Evolutionary conservation across 768 basidiomycete species (phyloP).

Genomic region (Leccinum subgranulosum): DNA sequence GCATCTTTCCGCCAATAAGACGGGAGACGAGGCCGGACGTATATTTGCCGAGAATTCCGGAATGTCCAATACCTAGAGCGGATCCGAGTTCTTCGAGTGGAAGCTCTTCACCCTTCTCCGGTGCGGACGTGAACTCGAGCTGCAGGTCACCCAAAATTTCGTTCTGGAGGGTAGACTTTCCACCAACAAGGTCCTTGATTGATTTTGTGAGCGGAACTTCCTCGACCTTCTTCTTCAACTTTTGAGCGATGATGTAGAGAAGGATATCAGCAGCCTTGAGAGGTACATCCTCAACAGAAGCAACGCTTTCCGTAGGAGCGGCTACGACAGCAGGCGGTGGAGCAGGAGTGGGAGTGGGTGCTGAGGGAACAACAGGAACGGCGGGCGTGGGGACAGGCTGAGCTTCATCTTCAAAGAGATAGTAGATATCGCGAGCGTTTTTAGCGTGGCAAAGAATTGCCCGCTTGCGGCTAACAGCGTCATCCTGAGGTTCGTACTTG

Average conservation of each 20-base stretch:
- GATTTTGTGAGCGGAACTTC: conserved; percentile 91
- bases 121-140: conserved; percentile 90
- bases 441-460: conserved; percentile 91
- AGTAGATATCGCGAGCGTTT: conserved; percentile 96
- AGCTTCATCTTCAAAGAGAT: conserved; percentile 89
- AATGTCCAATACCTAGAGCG: conserved; percentile 74
- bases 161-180: conserved; percentile 98
- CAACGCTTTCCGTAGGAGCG: conserved; percentile 59
- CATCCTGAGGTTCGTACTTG: conserved; percentile 90
- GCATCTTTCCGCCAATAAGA: conserved; percentile 94
- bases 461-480: conserved; percentile 75
- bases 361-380: conserved; percentile 37
- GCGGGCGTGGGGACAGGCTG: conserved; percentile 31
- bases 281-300: conserved; percentile 84
- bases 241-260: conserved; percentile 88
- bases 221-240: conserved; percentile 91
- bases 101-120: conserved; percentile 97
- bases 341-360: conserved; percentile 39
- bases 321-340: conserved; percentile 41
- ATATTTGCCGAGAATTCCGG: conserved; percentile 91
- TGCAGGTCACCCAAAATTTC: conserved; percentile 97
- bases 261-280: conserved; percentile 90
- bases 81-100: conserved; percentile 94
- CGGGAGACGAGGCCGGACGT: conserved; percentile 87
- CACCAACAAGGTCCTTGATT: conserved; percentile 97